Base-by-base conservation (phyloP, 768 basidiomycete genomes). In the Boletus edulis region DNA sequence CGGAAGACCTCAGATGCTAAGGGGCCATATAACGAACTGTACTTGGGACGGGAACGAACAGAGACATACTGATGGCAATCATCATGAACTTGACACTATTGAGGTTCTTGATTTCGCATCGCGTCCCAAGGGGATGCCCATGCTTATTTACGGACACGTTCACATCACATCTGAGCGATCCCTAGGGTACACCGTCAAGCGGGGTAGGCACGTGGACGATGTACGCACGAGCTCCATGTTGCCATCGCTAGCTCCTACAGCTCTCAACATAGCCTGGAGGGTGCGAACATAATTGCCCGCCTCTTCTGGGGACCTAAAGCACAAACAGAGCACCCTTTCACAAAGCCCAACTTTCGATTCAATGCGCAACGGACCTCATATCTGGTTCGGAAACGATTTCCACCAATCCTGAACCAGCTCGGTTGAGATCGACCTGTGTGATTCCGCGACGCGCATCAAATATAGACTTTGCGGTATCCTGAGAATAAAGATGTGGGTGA, bases 321-420 rank as follows among this genome's bases (percentile, higher is more conserved):
- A 46, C 18, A 39, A 52, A 35, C 17, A 11, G 24, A 11, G 31
- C 10, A 22, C 5, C 9, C 18, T 3, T 12, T 7, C n/a, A 40
- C 31, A 31, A 35, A 18, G 46, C 11, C 17, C 15, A 2, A 4
- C 14, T 17, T 10, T n/a, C 17, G 29, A n/a, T 7, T 13, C 18
- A 41, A 27, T 14, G 6, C 8, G 15, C 24, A 27, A 55, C 57
- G 46, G 41, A 79, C 89, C 86, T 76, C 71, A 98, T 82, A 68
- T 98, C 94, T 2, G 97, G 93, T 56, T 91, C 85, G 1, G 95
- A 94, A 14, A 99, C 94, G 58, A 98, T 96, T 71, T 98, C 96
- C 84, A 98, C 87, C 47, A 99, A 78, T 0, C 87, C 91, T 1
- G 83, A 81, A 10, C 96, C 95, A 0, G 94, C 91, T 67, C 97